Conservation (phyloP, 1,139 yeast genomes). For the Kluyveromyces sp. region DNA sequence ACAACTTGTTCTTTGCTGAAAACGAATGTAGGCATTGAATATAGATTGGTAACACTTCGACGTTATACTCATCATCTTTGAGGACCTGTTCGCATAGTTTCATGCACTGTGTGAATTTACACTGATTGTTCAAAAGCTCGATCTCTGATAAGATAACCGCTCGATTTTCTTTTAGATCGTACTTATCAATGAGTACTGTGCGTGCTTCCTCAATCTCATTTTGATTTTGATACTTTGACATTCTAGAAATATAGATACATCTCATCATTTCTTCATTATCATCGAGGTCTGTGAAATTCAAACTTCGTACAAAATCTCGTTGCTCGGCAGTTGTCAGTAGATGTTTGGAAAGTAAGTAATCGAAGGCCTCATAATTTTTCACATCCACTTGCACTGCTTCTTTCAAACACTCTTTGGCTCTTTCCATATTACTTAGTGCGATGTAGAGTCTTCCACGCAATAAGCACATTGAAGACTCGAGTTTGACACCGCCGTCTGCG, state of each 20-base stretch:
- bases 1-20: constrained; percentile 75
- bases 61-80: constrained; percentile 60
- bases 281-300: constrained; percentile 70
- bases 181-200: constrained; percentile 58
- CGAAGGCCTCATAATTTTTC: constrained; percentile 89
- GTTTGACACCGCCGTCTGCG: constrained; percentile 69
- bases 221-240: constrained; percentile 66
- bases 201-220: constrained; percentile 61
- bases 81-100: constrained; percentile 63
- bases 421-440: constrained; percentile 75
- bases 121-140: constrained; percentile 66
- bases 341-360: constrained; percentile 66
- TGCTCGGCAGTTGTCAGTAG: constrained; percentile 81
- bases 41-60: constrained; percentile 70
- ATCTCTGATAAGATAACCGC: constrained; percentile 69
- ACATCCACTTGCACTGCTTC: constrained; percentile 87
- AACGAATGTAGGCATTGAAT: constrained; percentile 80
- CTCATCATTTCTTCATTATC: constrained; percentile 76
- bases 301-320: constrained; percentile 64
- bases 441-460: constrained; percentile 80
- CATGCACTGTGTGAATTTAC: constrained; percentile 73
- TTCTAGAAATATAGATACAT: constrained; percentile 65
- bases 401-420: constrained; percentile 80
- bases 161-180: constrained; percentile 57
- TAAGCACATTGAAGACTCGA: constrained; percentile 84